These are phyloP conservation scores for Helminthosporium solani DNA, from an alignment of 2,329 filamentous ascomycete genomes.

Conservation along the genomic window DNA sequence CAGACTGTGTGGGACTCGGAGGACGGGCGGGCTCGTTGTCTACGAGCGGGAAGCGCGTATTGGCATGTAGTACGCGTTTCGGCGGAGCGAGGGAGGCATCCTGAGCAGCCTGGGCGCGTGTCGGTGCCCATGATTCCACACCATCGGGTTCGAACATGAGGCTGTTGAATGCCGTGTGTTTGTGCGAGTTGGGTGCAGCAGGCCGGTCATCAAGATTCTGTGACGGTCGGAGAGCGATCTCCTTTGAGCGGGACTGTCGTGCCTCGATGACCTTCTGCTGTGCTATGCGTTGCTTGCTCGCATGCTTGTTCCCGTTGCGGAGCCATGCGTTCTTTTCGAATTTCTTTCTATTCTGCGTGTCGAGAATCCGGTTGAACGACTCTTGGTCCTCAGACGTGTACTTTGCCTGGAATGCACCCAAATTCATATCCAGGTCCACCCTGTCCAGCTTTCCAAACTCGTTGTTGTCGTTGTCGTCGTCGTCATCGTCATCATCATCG, in stretches of 20 bases:
- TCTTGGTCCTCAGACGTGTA: slow-evolving; percentile 99
- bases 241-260: slow-evolving; percentile 45
- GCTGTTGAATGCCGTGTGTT: slow-evolving; percentile 69
- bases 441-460: slow-evolving; percentile 47
- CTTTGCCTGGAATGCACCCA: slow-evolving; percentile 83
- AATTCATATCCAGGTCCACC: slow-evolving; percentile 74
- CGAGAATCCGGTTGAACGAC: slow-evolving; percentile 88
- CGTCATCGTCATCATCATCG: slow-evolving; percentile 23
- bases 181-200: slow-evolving; percentile 74
- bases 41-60: slow-evolving; percentile 71
- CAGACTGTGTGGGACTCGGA: slow-evolving; percentile 78
- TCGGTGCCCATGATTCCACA: slow-evolving; percentile 56
- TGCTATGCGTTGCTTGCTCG: slow-evolving; percentile 61
- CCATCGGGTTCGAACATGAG: slow-evolving; percentile 83
- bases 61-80: slow-evolving; percentile 74
- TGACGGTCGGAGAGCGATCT: slow-evolving; percentile 49
- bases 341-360: slow-evolving; percentile 83
- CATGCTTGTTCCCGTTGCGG: slow-evolving; percentile 83
- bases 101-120: slow-evolving; percentile 68
- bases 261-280: slow-evolving; percentile 71
- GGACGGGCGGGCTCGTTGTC: slow-evolving; percentile 53
- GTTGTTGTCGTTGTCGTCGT: slow-evolving; percentile 20
- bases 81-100: slow-evolving; percentile 70
- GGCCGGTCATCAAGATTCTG: slow-evolving; percentile 68
- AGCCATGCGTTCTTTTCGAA: slow-evolving; percentile 87